These are phyloP conservation scores for Dothistroma septosporum DNA, from an alignment of 2,329 filamentous ascomycete genomes.

Conservation along the genomic window DNA sequence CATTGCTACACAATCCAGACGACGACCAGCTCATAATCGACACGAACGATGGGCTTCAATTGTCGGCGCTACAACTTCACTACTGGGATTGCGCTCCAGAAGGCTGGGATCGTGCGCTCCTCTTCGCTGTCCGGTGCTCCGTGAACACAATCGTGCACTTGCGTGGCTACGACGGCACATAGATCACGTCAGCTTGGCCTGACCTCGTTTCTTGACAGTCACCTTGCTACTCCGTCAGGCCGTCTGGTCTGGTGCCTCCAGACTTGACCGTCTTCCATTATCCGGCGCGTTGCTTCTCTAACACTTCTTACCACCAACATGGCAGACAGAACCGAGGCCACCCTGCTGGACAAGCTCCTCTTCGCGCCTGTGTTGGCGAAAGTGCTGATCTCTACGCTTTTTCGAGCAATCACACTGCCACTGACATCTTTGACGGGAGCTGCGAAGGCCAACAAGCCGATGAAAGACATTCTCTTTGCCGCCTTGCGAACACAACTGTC, in stretches of 20 bases:
- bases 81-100: not conserved
- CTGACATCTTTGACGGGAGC: constrained; percentile 30
- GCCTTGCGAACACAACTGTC: constrained; percentile 24
- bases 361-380: constrained; percentile 13
- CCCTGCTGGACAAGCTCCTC: constrained; percentile 17
- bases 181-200: not conserved
- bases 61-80: not conserved
- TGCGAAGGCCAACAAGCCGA: constrained; percentile 21
- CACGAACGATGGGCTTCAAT: not conserved
- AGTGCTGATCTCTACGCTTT: constrained; percentile 34
- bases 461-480: constrained; percentile 30
- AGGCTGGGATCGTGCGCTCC: not conserved
- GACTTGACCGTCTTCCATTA: not conserved
- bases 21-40: not conserved
- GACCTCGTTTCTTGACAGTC: not conserved
- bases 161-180: not conserved
- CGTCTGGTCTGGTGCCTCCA: not conserved
- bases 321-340: constrained; percentile 8
- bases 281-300: not conserved
- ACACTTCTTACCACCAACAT: not conserved
- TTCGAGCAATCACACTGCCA: constrained; percentile 34
- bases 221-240: not conserved
- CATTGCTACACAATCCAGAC: too few species aligned
- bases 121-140: not conserved
- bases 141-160: too few species aligned